Conservation (phyloP, 192 early-diverging fungal genomes). For the Spinellus fusiger region DNA sequence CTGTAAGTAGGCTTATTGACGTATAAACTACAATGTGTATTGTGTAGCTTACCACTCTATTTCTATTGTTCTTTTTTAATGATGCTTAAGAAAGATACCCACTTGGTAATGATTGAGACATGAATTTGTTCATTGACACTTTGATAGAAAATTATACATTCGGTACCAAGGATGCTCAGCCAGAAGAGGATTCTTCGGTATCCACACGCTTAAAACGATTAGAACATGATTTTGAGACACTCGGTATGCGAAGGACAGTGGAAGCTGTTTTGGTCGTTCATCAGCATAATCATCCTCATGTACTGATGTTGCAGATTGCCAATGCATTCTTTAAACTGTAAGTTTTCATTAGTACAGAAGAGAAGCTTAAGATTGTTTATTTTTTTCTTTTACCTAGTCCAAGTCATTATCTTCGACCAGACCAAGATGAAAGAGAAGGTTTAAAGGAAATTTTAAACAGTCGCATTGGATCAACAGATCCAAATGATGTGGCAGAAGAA, state of each 20-base stretch:
- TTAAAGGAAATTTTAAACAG: conserved; percentile 54
- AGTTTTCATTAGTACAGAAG: conserved; percentile 12
- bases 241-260: conserved; percentile 64
- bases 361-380: background rate
- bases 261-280: conserved; percentile 73
- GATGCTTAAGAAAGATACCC: conserved; percentile 10
- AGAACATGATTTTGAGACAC: conserved; percentile 55
- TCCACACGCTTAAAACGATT: conserved; percentile 53
- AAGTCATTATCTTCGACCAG: conserved; percentile 64
- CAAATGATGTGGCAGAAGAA: conserved; percentile 11
- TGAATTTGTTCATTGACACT: background rate
- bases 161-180: conserved; percentile 67
- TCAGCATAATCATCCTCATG: conserved; percentile 75
- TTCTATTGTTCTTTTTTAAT: conserved; percentile 13
- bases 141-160: conserved; percentile 55
- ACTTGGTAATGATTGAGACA: conserved; percentile 3
- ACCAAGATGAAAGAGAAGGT: conserved; percentile 69
- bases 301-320: conserved; percentile 71
- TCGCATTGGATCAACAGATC: conserved; percentile 41
- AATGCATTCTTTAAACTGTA: conserved; percentile 73
- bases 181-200: conserved; percentile 57
- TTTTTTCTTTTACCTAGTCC: conserved; percentile 41
- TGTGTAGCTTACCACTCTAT: too few species aligned
- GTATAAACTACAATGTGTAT: too few species aligned
- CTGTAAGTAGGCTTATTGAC: too few species aligned